A percentile compares a stretch with the other conserved stretches of the same genome.
Evolutionary conservation across 257 asterid genomes (phyloP).

Genomic region (Coffea eugenioides): DNA sequence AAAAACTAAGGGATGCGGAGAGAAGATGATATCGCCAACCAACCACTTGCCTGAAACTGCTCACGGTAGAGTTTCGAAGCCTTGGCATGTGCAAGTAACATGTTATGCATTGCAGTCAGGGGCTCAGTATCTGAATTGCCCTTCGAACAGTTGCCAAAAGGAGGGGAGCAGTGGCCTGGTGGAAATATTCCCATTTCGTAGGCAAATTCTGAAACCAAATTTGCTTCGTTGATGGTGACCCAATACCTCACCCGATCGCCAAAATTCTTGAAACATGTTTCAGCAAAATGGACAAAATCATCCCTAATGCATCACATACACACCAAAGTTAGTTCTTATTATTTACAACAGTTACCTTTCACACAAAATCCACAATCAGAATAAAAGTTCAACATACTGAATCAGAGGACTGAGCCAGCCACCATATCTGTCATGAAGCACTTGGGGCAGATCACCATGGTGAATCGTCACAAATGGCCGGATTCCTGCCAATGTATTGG

Average conservation of each 20-base stretch:
- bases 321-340: neutral
- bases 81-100: constrained; percentile 66
- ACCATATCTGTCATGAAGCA: constrained; percentile 30
- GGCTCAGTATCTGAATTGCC: constrained; percentile 89
- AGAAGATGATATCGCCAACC: no score
- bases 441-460: constrained; percentile 30
- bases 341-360: neutral
- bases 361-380: neutral
- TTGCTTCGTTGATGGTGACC: constrained; percentile 70
- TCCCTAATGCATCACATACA: constrained; percentile 39
- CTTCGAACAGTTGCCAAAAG: constrained; percentile 60
- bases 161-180: constrained; percentile 68
- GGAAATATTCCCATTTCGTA: constrained; percentile 51
- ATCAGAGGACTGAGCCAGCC: constrained; percentile 43
- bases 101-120: constrained; percentile 48
- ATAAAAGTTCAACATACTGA: constrained; percentile 47
- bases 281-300: constrained; percentile 65
- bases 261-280: constrained; percentile 56
- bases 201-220: constrained; percentile 42
- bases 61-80: constrained; percentile 58
- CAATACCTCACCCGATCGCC: constrained; percentile 77
- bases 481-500: constrained; percentile 20
- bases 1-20: no score
- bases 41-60: constrained; percentile 44
- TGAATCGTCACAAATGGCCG: constrained; percentile 38